Base-by-base conservation (phyloP, 1,284 basidiomycete species). In the Puccinia hordei region DNA sequence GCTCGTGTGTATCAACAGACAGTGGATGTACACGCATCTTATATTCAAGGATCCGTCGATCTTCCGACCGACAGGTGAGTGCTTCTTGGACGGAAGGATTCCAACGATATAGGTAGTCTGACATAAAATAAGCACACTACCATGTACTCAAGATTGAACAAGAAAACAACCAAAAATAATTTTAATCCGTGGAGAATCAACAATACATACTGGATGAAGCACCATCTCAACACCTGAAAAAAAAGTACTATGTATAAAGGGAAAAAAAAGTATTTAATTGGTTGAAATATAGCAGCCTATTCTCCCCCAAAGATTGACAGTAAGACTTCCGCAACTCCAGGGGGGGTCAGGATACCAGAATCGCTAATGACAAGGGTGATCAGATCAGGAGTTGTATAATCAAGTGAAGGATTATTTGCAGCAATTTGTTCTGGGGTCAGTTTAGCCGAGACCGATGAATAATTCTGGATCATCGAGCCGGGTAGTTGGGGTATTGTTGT, bases 41-140 rank as follows among this genome's bases (percentile, higher is more conserved):
- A 97, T 85, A 97, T 98, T 82, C 95, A 99, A 87, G 96, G 96
- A 49, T 99, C 99, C 89, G 99, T 99, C 86, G 96, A 99, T 87
- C 95, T 98, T n/a, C 97, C 97, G 22, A 97, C 99, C 82, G 96
- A 99, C 89, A 98, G 98, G 95, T 97, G 86, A 89, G 94, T n/a
- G n/a, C n/a, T n/a, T n/a, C n/a, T n/a, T n/a, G n/a, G n/a, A n/a
- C n/a, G n/a, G n/a, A n/a, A n/a, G n/a, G n/a, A n/a, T n/a, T n/a
- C n/a, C n/a, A n/a, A n/a, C n/a, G n/a, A n/a, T n/a, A n/a, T n/a
- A n/a, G n/a, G n/a, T n/a, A n/a, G n/a, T n/a, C n/a, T n/a, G n/a
- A n/a, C n/a, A n/a, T n/a, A n/a, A n/a, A n/a, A n/a, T n/a, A n/a
- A n/a, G n/a, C n/a, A n/a, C n/a, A n/a, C n/a, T n/a, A n/a, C n/a